Evolutionary conservation across 140 eudicot genomes (phyloP).

Genomic region (Senecio squalidus): DNA sequence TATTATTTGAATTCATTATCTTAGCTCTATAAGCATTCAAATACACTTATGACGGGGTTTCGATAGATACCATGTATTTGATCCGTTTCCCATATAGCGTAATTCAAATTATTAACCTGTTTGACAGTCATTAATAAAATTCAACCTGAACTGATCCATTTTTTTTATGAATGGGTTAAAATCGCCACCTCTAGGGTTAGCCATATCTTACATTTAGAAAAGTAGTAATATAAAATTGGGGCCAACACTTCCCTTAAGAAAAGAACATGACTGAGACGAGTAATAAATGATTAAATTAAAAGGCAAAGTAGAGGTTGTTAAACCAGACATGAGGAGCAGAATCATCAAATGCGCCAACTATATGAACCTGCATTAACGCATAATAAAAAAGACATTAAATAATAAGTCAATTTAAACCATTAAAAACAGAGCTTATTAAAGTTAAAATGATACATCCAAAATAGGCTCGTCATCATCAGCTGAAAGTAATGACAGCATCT

Average conservation of each 20-base stretch:
- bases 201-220: neutral
- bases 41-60: neutral
- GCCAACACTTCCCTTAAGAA: neutral
- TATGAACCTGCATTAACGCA: slow-evolving; percentile 65
- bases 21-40: neutral
- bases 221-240: neutral
- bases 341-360: slow-evolving; percentile 83
- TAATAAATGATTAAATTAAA: slow-evolving; percentile 13
- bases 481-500: slow-evolving; percentile 63
- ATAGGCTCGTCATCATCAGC: slow-evolving; percentile 32
- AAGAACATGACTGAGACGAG: neutral
- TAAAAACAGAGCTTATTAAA: neutral
- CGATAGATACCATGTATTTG: neutral
- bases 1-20: neutral
- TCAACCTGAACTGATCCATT: neutral
- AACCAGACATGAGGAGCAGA: slow-evolving; percentile 52
- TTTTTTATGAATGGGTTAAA: neutral
- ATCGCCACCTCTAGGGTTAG: neutral
- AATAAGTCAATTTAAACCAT: neutral
- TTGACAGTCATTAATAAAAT: neutral
- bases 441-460: slow-evolving; percentile 53
- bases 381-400: slow-evolving; percentile 5
- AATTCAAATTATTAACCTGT: neutral
- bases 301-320: slow-evolving; percentile 26
- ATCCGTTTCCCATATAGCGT: neutral